These are phyloP conservation scores for Sanghuangporus weigelae DNA, from an alignment of 1,284 basidiomycete species.

Conservation along the genomic window DNA sequence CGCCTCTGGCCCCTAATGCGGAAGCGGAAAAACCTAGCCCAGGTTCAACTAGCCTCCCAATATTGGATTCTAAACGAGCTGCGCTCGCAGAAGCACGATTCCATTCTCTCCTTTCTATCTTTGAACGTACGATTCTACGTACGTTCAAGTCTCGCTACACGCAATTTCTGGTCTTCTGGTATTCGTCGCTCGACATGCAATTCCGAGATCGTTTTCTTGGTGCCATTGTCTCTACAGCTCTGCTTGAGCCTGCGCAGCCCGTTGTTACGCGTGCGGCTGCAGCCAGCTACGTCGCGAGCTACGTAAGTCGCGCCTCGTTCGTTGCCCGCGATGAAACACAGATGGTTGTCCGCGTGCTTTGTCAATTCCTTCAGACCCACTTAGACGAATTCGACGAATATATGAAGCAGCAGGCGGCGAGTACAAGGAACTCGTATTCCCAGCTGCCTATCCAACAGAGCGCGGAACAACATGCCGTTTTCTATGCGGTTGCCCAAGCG, in stretches of 20 bases:
- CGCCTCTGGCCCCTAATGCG: background rate
- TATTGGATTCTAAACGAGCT: conserved; percentile 28
- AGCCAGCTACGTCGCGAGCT: conserved; percentile 88
- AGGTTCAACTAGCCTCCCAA: conserved; percentile 28
- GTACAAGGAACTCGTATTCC: conserved; percentile 6
- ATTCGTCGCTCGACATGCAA: conserved; percentile 82
- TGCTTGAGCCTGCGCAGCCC: conserved; percentile 60
- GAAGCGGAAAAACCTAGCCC: conserved; percentile 5
- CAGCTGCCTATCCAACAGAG: conserved; percentile 26
- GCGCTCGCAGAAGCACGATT: conserved; percentile 43
- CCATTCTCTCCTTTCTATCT: conserved; percentile 85
- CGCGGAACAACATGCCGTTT: conserved; percentile 62
- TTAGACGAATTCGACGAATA: conserved; percentile 67
- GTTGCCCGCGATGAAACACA: conserved; percentile 76
- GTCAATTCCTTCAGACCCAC: conserved; percentile 76
- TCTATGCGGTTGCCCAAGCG: conserved; percentile 92
- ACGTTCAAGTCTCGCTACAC: conserved; percentile 98
- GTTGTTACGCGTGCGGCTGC: conserved; percentile 82
- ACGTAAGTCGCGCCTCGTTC: conserved; percentile 88
- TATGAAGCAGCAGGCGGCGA: conserved; percentile 31
- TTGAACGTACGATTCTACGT: conserved; percentile 88
- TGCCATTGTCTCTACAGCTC: conserved; percentile 82
- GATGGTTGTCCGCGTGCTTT: conserved; percentile 77
- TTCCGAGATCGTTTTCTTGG: conserved; percentile 94
- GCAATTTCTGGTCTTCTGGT: conserved; percentile 97